Conservation (phyloP, 1,284 basidiomycete species). For the Pseudozyma hubeiensis region DNA sequence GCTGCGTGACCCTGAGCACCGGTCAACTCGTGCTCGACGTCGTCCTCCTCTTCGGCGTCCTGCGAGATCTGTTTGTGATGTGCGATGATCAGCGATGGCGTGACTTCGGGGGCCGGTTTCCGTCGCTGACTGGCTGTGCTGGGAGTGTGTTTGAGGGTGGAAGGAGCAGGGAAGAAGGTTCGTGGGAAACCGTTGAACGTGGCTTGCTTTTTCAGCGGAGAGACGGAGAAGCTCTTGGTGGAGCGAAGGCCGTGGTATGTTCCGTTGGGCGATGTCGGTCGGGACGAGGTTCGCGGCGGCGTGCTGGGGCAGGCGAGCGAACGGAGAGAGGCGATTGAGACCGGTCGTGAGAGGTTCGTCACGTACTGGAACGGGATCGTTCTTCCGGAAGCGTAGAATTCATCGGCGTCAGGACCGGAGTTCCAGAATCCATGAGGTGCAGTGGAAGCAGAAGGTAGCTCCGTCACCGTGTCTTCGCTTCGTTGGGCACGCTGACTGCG, state of each 20-base stretch:
- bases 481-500: slow-evolving; percentile 9
- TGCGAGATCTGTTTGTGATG: neutral
- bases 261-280: slow-evolving; percentile 23
- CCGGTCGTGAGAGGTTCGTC: slow-evolving; percentile 35
- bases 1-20: slow-evolving; percentile 2
- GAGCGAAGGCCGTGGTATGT: slow-evolving; percentile 16
- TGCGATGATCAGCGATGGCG: slow-evolving; percentile 24
- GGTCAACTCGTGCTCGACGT: slow-evolving; percentile 21
- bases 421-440: slow-evolving; percentile 15
- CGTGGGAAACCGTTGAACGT: slow-evolving; percentile 43
- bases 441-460: slow-evolving; percentile 4
- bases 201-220: slow-evolving; percentile 22
- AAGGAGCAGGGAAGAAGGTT: slow-evolving; percentile 16
- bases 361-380: slow-evolving; percentile 39
- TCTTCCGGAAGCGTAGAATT: slow-evolving; percentile 4
- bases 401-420: neutral
- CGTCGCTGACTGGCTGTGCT: slow-evolving; percentile 14
- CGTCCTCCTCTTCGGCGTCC: slow-evolving; percentile 15
- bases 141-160: slow-evolving; percentile 21
- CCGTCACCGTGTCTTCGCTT: slow-evolving; percentile 28
- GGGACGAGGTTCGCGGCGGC: slow-evolving; percentile 35
- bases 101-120: slow-evolving; percentile 24
- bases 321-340: slow-evolving; percentile 37
- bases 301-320: slow-evolving; percentile 36
- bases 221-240: slow-evolving; percentile 27